These are phyloP conservation scores for Codiaeum variegatum DNA, from an alignment of 441 rosid species.

Conservation along the genomic window DNA sequence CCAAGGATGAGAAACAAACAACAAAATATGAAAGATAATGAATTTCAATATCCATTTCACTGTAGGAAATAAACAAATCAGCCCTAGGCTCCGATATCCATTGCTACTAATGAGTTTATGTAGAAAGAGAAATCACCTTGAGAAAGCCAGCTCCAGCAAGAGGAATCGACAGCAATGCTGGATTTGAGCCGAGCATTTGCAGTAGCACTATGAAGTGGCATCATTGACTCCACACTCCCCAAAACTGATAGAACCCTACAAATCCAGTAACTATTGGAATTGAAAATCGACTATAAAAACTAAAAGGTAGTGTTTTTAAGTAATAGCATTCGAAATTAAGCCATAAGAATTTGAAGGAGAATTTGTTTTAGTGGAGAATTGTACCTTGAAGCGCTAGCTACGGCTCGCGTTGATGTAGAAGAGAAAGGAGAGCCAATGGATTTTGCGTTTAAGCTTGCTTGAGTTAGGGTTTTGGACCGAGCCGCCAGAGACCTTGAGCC, in stretches of 20 bases:
- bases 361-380: too few species aligned
- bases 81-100: neutral
- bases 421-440: conserved; percentile 36
- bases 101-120: neutral
- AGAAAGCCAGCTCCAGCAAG: conserved; percentile 93
- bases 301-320: neutral
- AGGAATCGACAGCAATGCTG: conserved; percentile 70
- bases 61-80: neutral
- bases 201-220: conserved; percentile 76
- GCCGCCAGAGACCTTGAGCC: conserved; percentile 52
- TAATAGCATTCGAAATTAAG: neutral
- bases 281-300: neutral
- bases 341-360: neutral
- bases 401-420: conserved; percentile 39
- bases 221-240: conserved; percentile 67
- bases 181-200: conserved; percentile 84
- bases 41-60: neutral
- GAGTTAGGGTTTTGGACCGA: conserved; percentile 44
- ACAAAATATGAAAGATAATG: neutral
- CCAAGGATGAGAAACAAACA: neutral
- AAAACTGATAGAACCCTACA: conserved; percentile 52
- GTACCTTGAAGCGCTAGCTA: conserved; percentile 56
- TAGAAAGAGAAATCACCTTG: conserved; percentile 39
- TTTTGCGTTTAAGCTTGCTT: conserved; percentile 32
- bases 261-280: neutral